A percentile compares a stretch with the other conserved stretches of the same genome.
Evolutionary conservation across 768 basidiomycete species (phyloP).

Genomic region (Leucocoprinus leucothites): DNA sequence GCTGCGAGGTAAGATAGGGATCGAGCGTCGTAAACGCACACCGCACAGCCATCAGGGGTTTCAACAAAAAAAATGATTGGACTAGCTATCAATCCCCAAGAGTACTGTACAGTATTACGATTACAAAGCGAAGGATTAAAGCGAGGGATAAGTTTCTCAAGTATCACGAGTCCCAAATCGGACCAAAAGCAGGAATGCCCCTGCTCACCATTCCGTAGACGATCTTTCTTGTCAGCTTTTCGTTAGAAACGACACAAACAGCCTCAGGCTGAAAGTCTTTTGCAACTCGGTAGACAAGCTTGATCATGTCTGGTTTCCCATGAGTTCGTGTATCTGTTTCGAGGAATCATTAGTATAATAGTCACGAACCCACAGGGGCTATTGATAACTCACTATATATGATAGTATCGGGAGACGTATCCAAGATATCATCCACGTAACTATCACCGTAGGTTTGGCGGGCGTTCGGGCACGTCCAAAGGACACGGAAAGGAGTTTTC

Average conservation of each 20-base stretch:
- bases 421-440: slow-evolving; percentile 35
- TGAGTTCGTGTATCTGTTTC: slow-evolving; percentile 31
- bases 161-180: slow-evolving; percentile 40
- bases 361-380: no score
- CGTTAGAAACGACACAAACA: slow-evolving; percentile 39
- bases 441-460: slow-evolving; percentile 37
- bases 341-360: background rate
- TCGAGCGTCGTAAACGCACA: no score
- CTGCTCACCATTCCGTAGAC: slow-evolving; percentile 38
- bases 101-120: no score
- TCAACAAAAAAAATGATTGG: no score
- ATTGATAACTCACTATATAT: slow-evolving; percentile 22
- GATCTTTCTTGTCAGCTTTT: slow-evolving; percentile 34
- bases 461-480: slow-evolving; percentile 41
- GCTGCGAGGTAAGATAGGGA: no score
- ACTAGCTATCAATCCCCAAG: no score
- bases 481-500: slow-evolving; percentile 31
- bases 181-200: slow-evolving; percentile 38
- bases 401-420: slow-evolving; percentile 35
- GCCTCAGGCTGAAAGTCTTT: slow-evolving; percentile 36
- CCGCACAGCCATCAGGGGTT: no score
- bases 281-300: slow-evolving; percentile 36
- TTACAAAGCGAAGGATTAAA: no score
- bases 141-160: no score
- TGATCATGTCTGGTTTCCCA: slow-evolving; percentile 39